phyloP scores from a whole-genome alignment of 2,329 filamentous ascomycete genomes.

The Beauveria caledonica region DNA sequence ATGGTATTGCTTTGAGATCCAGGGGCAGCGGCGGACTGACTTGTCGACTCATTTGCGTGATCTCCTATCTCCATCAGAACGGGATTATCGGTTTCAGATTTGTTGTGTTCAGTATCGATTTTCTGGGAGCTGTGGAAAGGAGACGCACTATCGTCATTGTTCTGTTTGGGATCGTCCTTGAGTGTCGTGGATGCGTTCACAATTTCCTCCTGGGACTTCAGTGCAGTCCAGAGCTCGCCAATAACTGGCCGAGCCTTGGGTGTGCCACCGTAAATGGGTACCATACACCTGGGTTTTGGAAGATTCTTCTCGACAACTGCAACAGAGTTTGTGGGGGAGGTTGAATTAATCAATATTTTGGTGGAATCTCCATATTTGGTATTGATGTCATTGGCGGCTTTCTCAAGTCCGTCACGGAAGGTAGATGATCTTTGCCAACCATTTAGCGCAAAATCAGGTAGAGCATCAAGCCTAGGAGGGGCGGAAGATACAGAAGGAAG shows the following conservation, averaged over 20 bases:
- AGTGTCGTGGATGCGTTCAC: background rate
- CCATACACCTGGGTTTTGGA: conserved; percentile 14
- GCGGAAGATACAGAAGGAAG: background rate
- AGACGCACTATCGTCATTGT: background rate
- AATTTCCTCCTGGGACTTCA: background rate
- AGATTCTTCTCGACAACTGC: conserved; percentile 10
- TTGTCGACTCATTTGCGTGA: background rate
- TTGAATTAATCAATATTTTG: conserved; percentile 2
- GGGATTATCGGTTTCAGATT: background rate
- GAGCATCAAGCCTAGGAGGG: conserved; percentile 23
- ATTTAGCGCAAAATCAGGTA: conserved; percentile 19
- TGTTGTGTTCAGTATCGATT: background rate
- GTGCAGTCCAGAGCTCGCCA: conserved; percentile 1
- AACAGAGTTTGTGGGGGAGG: background rate
- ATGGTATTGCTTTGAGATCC: background rate
- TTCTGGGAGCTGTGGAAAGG: background rate
- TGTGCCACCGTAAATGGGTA: conserved; percentile 2
- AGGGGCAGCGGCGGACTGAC: background rate
- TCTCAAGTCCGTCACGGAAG: conserved; percentile 23
- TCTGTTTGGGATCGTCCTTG: background rate
- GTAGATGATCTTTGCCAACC: conserved; percentile 21
- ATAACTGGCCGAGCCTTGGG: background rate
- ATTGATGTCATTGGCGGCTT: conserved; percentile 23
- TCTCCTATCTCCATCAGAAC: background rate
- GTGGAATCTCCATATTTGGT: conserved; percentile 19